These are phyloP conservation scores for Mallotus japonicus DNA, from an alignment of 441 rosid genomes.

Conservation along the genomic window DNA sequence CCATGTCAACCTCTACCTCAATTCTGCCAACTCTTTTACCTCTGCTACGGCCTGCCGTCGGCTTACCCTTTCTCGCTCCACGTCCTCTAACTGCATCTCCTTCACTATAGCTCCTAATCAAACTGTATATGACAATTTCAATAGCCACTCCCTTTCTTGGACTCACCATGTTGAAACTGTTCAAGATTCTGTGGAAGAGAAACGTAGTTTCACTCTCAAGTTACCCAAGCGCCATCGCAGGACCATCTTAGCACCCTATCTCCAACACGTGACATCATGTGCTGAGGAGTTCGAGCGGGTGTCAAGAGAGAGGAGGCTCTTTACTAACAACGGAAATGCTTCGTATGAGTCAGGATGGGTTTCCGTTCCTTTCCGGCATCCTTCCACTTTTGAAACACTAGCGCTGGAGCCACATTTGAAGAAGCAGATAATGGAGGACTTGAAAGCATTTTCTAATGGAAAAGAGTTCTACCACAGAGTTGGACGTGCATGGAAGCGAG, in stretches of 20 bases:
- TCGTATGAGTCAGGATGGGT: constrained; percentile 51
- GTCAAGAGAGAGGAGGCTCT: constrained; percentile 43
- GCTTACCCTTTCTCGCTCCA: constrained; percentile 41
- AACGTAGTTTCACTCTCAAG: constrained; percentile 48
- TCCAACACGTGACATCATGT: constrained; percentile 32
- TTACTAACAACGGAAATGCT: constrained; percentile 44
- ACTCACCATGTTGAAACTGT: constrained; percentile 48
- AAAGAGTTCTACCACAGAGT: constrained; percentile 42
- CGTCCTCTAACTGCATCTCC: constrained; percentile 36
- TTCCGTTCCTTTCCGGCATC: constrained; percentile 47
- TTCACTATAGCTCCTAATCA: constrained; percentile 49
- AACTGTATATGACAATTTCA: constrained; percentile 33
- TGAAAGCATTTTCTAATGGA: constrained; percentile 35
- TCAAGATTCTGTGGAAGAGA: constrained; percentile 48
- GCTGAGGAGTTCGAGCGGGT: constrained; percentile 46
- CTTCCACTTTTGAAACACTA: constrained; percentile 40
- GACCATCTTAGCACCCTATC: constrained; percentile 34
- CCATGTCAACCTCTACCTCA: constrained; percentile 43
- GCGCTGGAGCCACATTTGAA: constrained; percentile 42
- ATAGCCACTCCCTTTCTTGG: constrained; percentile 37
- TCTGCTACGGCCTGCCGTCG: constrained; percentile 36
- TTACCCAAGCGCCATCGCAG: constrained; percentile 37
- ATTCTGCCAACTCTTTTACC: constrained; percentile 34
- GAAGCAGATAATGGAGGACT: constrained; percentile 37
- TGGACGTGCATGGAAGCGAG: constrained; percentile 46